Evolutionary conservation across 2,329 filamentous ascomycete species (phyloP), one percentile per base, ranked within the genome.

Genomic region (Thermoascus crustaceus): DNA sequence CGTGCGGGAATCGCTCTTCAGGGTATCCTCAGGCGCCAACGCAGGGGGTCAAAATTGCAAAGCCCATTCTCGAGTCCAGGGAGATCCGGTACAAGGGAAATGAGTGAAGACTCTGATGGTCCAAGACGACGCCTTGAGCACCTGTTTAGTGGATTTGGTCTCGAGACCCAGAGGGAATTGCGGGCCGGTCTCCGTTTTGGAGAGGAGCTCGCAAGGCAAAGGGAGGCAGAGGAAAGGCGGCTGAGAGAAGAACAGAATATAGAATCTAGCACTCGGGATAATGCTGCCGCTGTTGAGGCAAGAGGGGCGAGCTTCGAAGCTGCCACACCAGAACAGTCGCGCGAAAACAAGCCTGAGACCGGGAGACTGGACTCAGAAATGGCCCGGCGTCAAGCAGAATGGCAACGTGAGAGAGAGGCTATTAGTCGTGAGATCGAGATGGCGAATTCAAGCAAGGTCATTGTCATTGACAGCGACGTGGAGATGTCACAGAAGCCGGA

Each of bases 401-500:
- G 63, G 63, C 66, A 68, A 38, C 51, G 52, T 11, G 65, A 69
- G 45, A 59, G 66, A 38, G 61, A 67, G 37, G 57, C 54, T 7
- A 55, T 68, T 17, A 66, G 64, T 38, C 57, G 53, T 14, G 53
- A 67, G 33, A 68, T 68, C 30, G 48, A 63, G 17, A 52, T 57
- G 46, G 61, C 66, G 9, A 66, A 61, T 34, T 48, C 55, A 8
- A 61, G 55, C 30, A 56, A 64, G 36, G 56, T 69, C 23, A 64
- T 70, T 40, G 56, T 67, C 19, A 60, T 71, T 41, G 52, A 61
- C 30, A 66, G 63, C 29, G 63, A 65, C 43, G 49, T 23, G 17
- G 38, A 17, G 34, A 38, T 19, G 38, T 47, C 4, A 41, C 46
- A 34, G 34, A 45, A 23, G 33, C 39, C 5, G 35, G 41, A n/a